phyloP scores from a whole-genome alignment of 495 filamentous ascomycete genomes.

The Tuber melanosporum region DNA sequence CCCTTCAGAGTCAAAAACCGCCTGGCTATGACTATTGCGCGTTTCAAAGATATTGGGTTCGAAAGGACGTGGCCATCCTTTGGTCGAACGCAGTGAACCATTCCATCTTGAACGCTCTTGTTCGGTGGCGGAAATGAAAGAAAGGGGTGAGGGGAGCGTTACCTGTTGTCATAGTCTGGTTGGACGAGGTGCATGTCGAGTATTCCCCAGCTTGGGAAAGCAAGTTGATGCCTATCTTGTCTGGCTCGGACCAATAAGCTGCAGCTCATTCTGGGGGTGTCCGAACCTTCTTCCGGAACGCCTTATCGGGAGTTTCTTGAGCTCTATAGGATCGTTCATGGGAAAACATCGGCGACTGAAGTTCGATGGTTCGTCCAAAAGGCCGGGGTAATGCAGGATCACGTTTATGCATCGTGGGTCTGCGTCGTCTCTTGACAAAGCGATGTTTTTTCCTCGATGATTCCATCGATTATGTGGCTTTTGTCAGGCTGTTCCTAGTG shows the following conservation, averaged over 20 bases:
- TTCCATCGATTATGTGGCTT: slow-evolving; percentile 4
- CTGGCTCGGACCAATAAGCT: neutral
- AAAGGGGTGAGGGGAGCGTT: slow-evolving; percentile 4
- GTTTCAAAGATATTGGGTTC: slow-evolving; percentile 5
- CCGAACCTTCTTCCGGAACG: neutral
- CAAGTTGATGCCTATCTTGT: neutral
- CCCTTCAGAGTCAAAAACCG: neutral
- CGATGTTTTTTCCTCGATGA: slow-evolving; percentile 2
- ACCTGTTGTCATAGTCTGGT: slow-evolving; percentile 5
- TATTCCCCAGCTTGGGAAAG: neutral
- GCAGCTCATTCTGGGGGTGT: neutral
- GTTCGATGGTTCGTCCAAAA: neutral
- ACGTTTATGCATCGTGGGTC: slow-evolving; percentile 4
- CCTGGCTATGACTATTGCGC: neutral
- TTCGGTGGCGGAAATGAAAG: neutral
- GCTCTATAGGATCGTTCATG: neutral
- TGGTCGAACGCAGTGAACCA: neutral
- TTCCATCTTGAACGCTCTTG: neutral
- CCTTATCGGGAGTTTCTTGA: neutral
- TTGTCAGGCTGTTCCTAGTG: neutral
- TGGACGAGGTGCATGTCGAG: neutral
- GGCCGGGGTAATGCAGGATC: slow-evolving; percentile 3
- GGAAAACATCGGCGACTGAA: neutral
- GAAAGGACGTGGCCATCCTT: neutral
- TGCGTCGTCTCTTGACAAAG: slow-evolving; percentile 2